A percentile compares a stretch with the other conserved stretches of the same genome.
Evolutionary conservation across 2,329 filamentous ascomycete species (phyloP).

Genomic region (Leptographium flavum): DNA sequence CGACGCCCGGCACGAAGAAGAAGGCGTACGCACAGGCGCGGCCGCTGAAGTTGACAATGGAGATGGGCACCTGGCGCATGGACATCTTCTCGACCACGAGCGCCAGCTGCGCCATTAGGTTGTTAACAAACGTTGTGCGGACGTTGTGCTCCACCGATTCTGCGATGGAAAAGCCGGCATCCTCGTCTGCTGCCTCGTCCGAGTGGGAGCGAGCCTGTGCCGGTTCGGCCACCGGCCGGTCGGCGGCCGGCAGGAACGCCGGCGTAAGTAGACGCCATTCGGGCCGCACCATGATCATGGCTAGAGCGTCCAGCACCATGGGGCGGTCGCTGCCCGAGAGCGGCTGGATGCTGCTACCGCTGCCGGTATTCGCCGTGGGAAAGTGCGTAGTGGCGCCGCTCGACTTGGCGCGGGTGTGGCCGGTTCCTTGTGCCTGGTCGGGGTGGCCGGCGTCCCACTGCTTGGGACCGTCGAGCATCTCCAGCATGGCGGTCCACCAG

Average conservation of each 20-base stretch:
- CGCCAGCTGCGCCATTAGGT: slow-evolving; percentile 68
- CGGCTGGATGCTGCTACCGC: slow-evolving; percentile 45
- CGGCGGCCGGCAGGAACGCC: slow-evolving; percentile 51
- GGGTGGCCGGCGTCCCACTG: slow-evolving; percentile 4
- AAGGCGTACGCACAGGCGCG: slow-evolving; percentile 88
- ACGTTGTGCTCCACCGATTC: slow-evolving; percentile 76
- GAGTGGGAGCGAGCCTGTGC: slow-evolving; percentile 31
- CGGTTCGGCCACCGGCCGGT: slow-evolving; percentile 34
- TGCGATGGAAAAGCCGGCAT: slow-evolving; percentile 30
- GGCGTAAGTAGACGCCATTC: slow-evolving; percentile 72
- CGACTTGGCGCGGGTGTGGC: slow-evolving; percentile 6
- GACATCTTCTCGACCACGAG: slow-evolving; percentile 87
- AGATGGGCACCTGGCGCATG: slow-evolving; percentile 49
- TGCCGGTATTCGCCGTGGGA: slow-evolving; percentile 9
- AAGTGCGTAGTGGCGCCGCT: slow-evolving; percentile 5
- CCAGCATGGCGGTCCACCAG: slow-evolving; percentile 77
- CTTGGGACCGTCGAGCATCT: slow-evolving; percentile 54
- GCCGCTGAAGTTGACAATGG: slow-evolving; percentile 71
- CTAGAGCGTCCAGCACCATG: slow-evolving; percentile 61
- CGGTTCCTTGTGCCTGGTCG: slow-evolving; percentile 3
- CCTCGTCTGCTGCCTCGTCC: slow-evolving; percentile 49
- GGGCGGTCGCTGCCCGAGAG: slow-evolving; percentile 76
- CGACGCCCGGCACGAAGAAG: slow-evolving; percentile 78
- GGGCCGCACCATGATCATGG: slow-evolving; percentile 71
- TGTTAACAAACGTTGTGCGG: slow-evolving; percentile 71